Conservation (phyloP, 169 alveolate genomes). For the Cryptosporidium meleagridis region DNA sequence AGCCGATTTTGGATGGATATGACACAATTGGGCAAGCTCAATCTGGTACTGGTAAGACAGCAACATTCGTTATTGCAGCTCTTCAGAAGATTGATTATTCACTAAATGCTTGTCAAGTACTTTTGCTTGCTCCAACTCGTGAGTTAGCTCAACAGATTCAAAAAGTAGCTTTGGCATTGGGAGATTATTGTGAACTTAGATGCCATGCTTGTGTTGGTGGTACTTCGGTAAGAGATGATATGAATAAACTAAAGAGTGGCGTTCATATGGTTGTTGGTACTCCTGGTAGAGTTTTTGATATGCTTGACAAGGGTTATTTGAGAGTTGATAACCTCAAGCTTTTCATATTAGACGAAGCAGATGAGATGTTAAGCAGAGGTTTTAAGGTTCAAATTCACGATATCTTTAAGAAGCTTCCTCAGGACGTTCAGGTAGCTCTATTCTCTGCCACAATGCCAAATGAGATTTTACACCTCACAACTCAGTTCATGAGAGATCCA, state of each 20-base stretch:
- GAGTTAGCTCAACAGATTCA: conserved; percentile 98
- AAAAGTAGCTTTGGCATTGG: conserved; percentile 91
- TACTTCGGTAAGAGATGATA: conserved; percentile 97
- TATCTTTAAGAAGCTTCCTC: conserved; percentile 86
- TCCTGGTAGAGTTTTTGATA: conserved; percentile 99
- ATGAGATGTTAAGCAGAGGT: conserved; percentile 99
- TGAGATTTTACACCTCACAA: conserved; percentile 94
- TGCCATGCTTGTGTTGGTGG: conserved; percentile 99
- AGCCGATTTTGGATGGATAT: conserved; percentile 97
- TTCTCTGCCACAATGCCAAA: conserved; percentile 98
- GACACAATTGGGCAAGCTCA: conserved; percentile 99
- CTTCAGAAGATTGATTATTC: conserved; percentile 93
- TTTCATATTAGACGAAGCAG: conserved; percentile 99
- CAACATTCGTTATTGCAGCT: conserved; percentile 96
- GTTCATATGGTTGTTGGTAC: conserved; percentile 99
- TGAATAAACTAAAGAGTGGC: conserved; percentile 93
- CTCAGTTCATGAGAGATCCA: conserved; percentile 96
- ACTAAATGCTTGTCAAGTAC: conserved; percentile 92
- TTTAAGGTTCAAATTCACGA: conserved; percentile 94
- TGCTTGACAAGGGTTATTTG: conserved; percentile 94
- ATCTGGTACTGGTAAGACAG: conserved; percentile 99
- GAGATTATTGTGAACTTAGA: conserved; percentile 91
- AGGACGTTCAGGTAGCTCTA: conserved; percentile 89
- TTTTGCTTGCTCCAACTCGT: conserved; percentile 98
- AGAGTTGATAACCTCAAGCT: conserved; percentile 91